Evolutionary conservation across 345 rosid genomes (phyloP).

Genomic region (Eucalyptus marginata): DNA sequence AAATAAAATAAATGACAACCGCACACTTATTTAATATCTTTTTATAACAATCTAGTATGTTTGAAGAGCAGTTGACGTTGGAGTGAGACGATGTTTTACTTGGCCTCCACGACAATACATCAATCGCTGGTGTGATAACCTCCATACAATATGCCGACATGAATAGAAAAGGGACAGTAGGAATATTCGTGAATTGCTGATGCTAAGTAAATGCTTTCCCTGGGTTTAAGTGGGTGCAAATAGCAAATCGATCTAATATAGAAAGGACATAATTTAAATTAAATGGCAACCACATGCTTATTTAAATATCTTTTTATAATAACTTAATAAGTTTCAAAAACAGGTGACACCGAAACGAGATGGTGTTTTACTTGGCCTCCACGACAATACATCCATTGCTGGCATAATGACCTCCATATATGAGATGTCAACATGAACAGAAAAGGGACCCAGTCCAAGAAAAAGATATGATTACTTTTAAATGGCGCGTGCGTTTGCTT

Average conservation of each 20-base stretch:
- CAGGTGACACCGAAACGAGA: accelerated
- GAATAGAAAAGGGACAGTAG: background rate
- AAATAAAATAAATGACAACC: background rate
- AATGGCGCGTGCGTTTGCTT: accelerated
- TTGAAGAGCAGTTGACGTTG: too few relatives aligned
- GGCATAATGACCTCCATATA: background rate
- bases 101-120: background rate
- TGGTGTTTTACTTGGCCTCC: background rate
- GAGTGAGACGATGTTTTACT: background rate
- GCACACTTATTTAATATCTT: too few relatives aligned
- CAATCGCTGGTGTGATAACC: background rate
- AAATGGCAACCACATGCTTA: background rate
- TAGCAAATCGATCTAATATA: background rate
- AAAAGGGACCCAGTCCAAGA: background rate
- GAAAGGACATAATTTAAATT: background rate
- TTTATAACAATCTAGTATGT: too few relatives aligned
- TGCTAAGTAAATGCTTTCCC: background rate
- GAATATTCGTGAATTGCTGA: background rate
- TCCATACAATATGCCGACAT: background rate
- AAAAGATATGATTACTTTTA: background rate
- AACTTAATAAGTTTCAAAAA: background rate
- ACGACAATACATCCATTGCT: background rate
- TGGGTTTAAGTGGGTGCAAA: background rate
- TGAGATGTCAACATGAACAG: background rate
- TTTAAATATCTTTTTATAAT: background rate